phyloP scores from a whole-genome alignment of 2,329 filamentous ascomycete species.

The Ampelomyces quisqualis region DNA sequence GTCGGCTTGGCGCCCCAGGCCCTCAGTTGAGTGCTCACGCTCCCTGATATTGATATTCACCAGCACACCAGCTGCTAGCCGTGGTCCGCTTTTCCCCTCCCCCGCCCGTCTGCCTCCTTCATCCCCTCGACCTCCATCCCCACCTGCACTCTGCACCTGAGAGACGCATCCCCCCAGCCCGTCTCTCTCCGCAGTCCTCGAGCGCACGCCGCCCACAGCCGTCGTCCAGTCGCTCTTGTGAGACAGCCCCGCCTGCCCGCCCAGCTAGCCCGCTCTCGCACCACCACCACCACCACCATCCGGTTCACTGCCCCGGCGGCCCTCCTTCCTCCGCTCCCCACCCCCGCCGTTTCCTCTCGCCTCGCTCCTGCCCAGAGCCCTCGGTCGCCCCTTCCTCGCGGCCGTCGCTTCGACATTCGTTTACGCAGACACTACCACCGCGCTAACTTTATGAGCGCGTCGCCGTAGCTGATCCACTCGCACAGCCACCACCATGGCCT shows the following conservation, averaged over 20 bases:
- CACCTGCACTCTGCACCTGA: neutral
- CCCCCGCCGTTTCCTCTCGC: neutral
- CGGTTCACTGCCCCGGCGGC: conserved; percentile 4
- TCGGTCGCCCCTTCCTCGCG: neutral
- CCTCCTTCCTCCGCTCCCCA: neutral
- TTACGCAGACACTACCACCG: neutral
- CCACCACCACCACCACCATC: conserved; percentile 1
- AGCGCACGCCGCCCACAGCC: neutral
- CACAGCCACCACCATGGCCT: conserved; percentile 19
- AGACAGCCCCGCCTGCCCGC: conserved; percentile 5
- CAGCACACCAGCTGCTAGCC: too few species aligned
- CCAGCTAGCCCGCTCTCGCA: neutral
- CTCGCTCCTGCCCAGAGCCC: conserved; percentile 6
- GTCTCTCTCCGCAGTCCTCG: neutral
- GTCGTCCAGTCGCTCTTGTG: neutral
- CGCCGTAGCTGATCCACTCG: neutral
- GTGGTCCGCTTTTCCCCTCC: conserved; percentile 19
- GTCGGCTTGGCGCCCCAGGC: conserved; percentile 24
- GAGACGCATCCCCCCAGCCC: neutral
- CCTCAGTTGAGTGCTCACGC: too few species aligned
- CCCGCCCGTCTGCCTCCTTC: conserved; percentile 16
- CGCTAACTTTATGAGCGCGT: neutral
- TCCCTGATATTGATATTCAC: conserved; percentile 23
- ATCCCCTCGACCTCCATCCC: conserved; percentile 3
- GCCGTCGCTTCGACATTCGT: conserved; percentile 5